Conservation (phyloP, 345 rosid genomes). For the Salix udensis region DNA sequence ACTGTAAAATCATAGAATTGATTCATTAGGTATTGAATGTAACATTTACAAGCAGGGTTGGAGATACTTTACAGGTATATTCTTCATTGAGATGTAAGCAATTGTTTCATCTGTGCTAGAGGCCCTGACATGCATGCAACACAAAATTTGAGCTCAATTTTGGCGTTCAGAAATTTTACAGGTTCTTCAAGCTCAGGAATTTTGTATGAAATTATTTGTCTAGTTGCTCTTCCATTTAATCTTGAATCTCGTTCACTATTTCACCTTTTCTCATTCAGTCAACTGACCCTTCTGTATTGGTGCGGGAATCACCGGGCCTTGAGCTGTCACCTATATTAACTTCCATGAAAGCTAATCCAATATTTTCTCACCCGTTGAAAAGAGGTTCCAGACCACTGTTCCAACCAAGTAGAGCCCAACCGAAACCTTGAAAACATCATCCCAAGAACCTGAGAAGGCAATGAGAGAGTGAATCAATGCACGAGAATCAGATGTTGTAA, state of each 20-base stretch:
- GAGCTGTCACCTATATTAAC: conserved; percentile 3
- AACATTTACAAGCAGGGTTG: conserved; percentile 19
- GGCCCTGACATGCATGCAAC: not conserved
- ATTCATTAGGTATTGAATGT: conserved; percentile 6
- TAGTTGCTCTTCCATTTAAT: not conserved
- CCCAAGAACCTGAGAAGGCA: conserved; percentile 76
- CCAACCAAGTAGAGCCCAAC: conserved; percentile 86
- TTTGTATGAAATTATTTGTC: not conserved
- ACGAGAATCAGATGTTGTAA: not conserved
- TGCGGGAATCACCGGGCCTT: conserved; percentile 11
- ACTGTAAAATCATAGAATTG: not conserved
- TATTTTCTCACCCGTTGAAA: conserved; percentile 88
- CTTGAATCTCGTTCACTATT: not conserved
- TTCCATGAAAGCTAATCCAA: conserved; percentile 42
- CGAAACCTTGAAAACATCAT: conserved; percentile 81
- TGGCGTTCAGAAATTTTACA: conserved; percentile 17
- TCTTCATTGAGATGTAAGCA: conserved; percentile 5
- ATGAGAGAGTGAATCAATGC: not conserved
- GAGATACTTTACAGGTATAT: conserved; percentile 24
- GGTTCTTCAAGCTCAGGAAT: conserved; percentile 13
- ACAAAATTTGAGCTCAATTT: not conserved
- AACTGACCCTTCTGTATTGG: not conserved
- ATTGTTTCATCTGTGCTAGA: not conserved
- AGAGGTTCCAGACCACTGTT: conserved; percentile 78
- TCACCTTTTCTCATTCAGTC: conserved; percentile 6